These are phyloP conservation scores for Saccharomycopsis amapae DNA, from an alignment of 805 yeast species.

Conservation along the genomic window DNA sequence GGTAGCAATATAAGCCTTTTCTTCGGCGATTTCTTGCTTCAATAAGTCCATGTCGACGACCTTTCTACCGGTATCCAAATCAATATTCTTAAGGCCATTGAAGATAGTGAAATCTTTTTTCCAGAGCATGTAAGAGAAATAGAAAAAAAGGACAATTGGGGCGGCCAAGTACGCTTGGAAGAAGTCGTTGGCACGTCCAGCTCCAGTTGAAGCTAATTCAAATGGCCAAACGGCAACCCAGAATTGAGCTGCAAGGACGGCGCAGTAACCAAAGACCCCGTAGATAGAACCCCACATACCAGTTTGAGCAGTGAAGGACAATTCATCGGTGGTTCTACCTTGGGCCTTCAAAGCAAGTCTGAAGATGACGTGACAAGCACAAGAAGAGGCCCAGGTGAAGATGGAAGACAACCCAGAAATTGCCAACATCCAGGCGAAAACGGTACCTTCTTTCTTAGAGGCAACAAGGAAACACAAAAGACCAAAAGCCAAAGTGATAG, in stretches of 20 bases:
- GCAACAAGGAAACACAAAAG: constrained; percentile 52
- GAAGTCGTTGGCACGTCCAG: constrained; percentile 50
- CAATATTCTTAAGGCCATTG: constrained; percentile 44
- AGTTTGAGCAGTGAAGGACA: constrained; percentile 56
- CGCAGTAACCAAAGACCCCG: constrained; percentile 50
- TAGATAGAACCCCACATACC: constrained; percentile 64
- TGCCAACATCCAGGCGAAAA: constrained; percentile 60
- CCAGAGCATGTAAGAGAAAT: constrained; percentile 52
- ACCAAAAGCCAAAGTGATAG: constrained; percentile 47
- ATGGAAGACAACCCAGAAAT: constrained; percentile 56
- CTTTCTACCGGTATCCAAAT: constrained; percentile 58
- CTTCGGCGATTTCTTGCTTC: constrained; percentile 47
- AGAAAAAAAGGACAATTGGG: constrained; percentile 54
- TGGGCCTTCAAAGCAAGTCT: constrained; percentile 57
- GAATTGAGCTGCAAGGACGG: constrained; percentile 69
- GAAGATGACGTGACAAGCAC: constrained; percentile 53
- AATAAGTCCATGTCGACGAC: constrained; percentile 47
- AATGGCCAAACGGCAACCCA: constrained; percentile 77
- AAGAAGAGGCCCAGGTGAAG: constrained; percentile 58
- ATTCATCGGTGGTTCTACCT: constrained; percentile 63
- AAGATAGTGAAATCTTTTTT: constrained; percentile 35
- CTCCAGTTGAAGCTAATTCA: constrained; percentile 51
- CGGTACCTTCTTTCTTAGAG: constrained; percentile 43
- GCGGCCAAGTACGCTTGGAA: constrained; percentile 60
- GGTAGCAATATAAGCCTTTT: constrained; percentile 34